Base-by-base conservation (phyloP, 345 rosid genomes). In the Corchorus olitorius region DNA sequence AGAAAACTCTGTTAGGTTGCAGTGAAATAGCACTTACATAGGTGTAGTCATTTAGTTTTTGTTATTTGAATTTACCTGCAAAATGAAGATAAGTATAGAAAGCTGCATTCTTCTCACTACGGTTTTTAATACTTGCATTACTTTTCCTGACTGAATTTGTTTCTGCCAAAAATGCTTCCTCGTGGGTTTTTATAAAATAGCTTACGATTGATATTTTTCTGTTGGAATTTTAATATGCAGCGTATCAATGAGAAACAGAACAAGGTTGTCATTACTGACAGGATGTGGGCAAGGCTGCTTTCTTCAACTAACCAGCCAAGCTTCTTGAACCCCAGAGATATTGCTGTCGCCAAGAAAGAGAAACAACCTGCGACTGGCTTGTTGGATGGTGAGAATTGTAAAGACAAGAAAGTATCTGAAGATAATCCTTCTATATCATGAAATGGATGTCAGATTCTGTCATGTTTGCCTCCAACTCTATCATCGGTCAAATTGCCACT, bases 241-340 rank as follows among this genome's bases (percentile, higher is more conserved):
- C 83, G 91, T 37, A 82, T 91, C 73, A 90, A 74, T 0, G 97
- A 90, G 79, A 90, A 6, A 64, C 91, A 80, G 78, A 91, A 89
- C 76, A 83, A 86, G 43, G 97, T 93, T 70, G 96, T 91, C 71
- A 89, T 93, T 60, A 93, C 94, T 0, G 97, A 93, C 83, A 85
- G 97, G 80, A 93, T 91, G 97, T 93, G 97, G 98, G 97, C 97
- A 27, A 82, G 93, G 59, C 84, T 91, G 80, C 78, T 93, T 15
- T 91, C 93, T 64, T 91, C 92, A 5, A 93, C 94, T 7, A 86
- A 91, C 82, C 93, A 91, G 82, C 98, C 94, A 7, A 86, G 97
- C 86, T 93, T 91, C 87, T 60, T 88, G 81, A 77, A 72, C 27
- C 65, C 79, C 48, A 72, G 70, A 45, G 86, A 65, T 63, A 34